Evolutionary conservation across 2,329 filamentous ascomycete species (phyloP), one percentile per base, ranked within the genome.

Genomic region (Aspergillus tamarii): DNA sequence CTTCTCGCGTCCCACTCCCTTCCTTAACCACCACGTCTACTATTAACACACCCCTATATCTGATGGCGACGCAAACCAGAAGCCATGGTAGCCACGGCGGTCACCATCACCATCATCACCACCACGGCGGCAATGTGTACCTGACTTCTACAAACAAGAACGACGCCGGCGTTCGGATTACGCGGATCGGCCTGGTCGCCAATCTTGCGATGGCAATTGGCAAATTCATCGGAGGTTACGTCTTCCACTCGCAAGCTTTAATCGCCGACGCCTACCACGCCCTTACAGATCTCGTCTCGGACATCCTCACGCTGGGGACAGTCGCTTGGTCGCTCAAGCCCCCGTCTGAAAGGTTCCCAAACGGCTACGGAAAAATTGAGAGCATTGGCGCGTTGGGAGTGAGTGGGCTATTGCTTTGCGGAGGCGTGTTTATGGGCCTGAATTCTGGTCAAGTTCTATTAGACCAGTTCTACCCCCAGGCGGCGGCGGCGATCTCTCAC

Each of bases 361-460:
- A 89, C 72, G 95, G 95, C 1, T 99, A 96, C 76, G 95, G 95
- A 75, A 99, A 99, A 82, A 87, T 99, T n/a, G 95, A 99, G 83
- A 97, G 93, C 73, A 81, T 99, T 74, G 95, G 95, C 23, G 95
- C 93, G 26, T 82, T 99, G 64, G 95, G 94, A 19, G 95, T 99
- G 39, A 97, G 94, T 70, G 89, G 93, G 67, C 91, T 99, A 81
- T 84, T 99, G 71, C 86, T 99, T 2, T 88, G 90, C 55, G 95
- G 95, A 66, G 95, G 95, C 57, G 81, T 97, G 66, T 93, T 96
- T 77, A 98, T 99, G 91, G 93, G 93, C 67, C 88, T 91, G 80
- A 90, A 91, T 78, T 91, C 90, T 72, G 84, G 88, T 61, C 81
- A 89, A 70, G 86, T 88, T 46, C 82, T 95, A 30, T 89, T 92